phyloP scores from a whole-genome alignment of 345 rosid species.

The Physaria fendleri region DNA sequence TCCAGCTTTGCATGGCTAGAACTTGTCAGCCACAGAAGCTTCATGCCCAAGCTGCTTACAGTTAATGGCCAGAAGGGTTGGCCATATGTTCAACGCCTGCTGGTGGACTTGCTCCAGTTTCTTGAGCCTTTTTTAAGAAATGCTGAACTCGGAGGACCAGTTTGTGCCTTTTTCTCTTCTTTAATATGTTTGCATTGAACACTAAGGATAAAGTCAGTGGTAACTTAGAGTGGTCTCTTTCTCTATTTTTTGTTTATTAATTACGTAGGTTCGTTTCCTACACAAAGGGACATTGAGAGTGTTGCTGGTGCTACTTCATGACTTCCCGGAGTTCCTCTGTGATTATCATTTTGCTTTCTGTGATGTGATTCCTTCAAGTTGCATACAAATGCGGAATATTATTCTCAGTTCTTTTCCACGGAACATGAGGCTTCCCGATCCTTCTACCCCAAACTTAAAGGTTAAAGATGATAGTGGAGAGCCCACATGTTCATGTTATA shows the following conservation, averaged over 20 bases:
- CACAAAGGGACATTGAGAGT: conserved; percentile 94
- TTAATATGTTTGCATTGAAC: neutral
- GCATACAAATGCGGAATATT: conserved; percentile 97
- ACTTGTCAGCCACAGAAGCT: conserved; percentile 91
- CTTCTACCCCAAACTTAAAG: conserved; percentile 95
- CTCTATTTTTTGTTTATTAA: conserved; percentile 66
- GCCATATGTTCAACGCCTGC: conserved; percentile 82
- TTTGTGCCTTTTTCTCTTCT: conserved; percentile 34
- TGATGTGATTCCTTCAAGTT: conserved; percentile 97
- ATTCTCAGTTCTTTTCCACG: conserved; percentile 92
- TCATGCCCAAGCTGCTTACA: conserved; percentile 90
- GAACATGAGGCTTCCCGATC: conserved; percentile 97
- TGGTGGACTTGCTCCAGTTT: conserved; percentile 89
- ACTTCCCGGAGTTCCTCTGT: conserved; percentile 96
- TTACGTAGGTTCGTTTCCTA: conserved; percentile 61
- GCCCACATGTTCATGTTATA: neutral
- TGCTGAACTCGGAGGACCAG: conserved; percentile 80
- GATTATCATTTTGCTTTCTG: conserved; percentile 96
- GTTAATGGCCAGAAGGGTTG: conserved; percentile 90
- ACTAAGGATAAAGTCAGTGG: conserved; percentile 26
- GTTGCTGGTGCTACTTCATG: conserved; percentile 89
- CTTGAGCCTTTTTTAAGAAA: conserved; percentile 93
- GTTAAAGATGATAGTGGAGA: conserved; percentile 51
- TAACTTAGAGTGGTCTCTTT: conserved; percentile 53
- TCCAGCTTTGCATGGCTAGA: conserved; percentile 98